These are phyloP conservation scores for Carex kokanica DNA, from an alignment of 176 grass and related monocot species.

Conservation along the genomic window DNA sequence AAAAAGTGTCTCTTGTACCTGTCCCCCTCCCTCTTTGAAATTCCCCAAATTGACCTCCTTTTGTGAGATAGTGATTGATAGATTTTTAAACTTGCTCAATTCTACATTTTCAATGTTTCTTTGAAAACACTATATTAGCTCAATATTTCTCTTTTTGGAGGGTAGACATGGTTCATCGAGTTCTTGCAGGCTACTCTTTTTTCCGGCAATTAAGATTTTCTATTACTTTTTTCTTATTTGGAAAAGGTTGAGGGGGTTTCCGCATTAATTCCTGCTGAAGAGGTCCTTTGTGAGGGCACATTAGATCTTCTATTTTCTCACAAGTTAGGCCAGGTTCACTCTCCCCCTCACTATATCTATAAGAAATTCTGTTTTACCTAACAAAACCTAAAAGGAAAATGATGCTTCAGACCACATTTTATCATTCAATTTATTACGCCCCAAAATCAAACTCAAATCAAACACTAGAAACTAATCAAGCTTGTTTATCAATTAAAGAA, in stretches of 20 bases:
- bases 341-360: constrained; percentile 23
- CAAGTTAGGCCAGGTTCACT: constrained; percentile 72
- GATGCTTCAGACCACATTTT: background rate
- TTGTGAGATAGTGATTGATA: background rate
- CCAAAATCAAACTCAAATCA: constrained; percentile 9
- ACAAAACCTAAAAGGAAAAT: background rate
- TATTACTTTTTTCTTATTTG: background rate
- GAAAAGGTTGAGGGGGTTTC: constrained; percentile 84
- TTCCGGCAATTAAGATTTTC: background rate
- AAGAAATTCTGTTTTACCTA: background rate
- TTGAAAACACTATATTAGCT: background rate
- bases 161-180: background rate
- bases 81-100: background rate
- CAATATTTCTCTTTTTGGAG: background rate
- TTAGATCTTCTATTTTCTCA: constrained; percentile 82
- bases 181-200: background rate
- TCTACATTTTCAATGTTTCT: background rate
- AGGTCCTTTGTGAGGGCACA: constrained; percentile 79
- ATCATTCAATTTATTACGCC: background rate
- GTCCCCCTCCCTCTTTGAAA: background rate
- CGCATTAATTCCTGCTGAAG: constrained; percentile 80
- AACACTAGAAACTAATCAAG: background rate
- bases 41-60: background rate
- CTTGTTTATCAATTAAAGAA: background rate
- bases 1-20: background rate